These are phyloP conservation scores for Tubosaeta sp. DNA, from an alignment of 768 basidiomycete genomes.

Conservation along the genomic window DNA sequence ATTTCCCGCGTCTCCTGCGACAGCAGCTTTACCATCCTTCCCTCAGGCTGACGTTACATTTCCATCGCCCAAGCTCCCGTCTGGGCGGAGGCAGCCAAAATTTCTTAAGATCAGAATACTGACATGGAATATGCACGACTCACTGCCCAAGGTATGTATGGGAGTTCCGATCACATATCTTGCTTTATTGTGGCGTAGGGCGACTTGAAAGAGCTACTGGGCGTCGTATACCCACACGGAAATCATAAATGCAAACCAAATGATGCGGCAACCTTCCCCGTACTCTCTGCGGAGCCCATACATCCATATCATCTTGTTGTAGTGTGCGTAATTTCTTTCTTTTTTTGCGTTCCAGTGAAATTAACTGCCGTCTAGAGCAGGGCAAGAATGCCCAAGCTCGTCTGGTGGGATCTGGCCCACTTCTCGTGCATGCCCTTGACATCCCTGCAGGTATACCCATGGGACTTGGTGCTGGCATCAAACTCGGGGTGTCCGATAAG, in stretches of 20 bases:
- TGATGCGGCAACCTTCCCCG: slow-evolving; percentile 37
- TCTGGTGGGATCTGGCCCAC: slow-evolving; percentile 44
- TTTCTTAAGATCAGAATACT: slow-evolving; percentile 65
- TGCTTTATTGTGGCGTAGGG: slow-evolving; percentile 44
- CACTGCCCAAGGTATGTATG: slow-evolving; percentile 59
- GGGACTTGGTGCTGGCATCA: slow-evolving; percentile 76
- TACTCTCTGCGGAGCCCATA: slow-evolving; percentile 43
- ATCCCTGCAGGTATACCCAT: slow-evolving; percentile 59
- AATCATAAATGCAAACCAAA: slow-evolving; percentile 30
- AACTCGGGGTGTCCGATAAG: slow-evolving; percentile 52
- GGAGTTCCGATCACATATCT: neutral
- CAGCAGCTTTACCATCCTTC: slow-evolving; percentile 15
- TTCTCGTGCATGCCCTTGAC: slow-evolving; percentile 1
- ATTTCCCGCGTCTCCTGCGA: slow-evolving; percentile 38
- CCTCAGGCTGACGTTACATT: slow-evolving; percentile 20
- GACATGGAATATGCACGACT: slow-evolving; percentile 88
- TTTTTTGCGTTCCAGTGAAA: neutral
- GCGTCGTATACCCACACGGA: slow-evolving; percentile 43
- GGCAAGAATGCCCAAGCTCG: slow-evolving; percentile 80
- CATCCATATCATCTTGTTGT: slow-evolving; percentile 81
- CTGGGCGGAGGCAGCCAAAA: slow-evolving; percentile 29
- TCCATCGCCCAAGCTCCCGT: slow-evolving; percentile 20
- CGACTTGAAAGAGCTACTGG: slow-evolving; percentile 67
- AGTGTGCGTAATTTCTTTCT: slow-evolving; percentile 45
- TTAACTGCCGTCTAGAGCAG: slow-evolving; percentile 41